These are phyloP conservation scores for Magnusiomyces sp. DNA, from an alignment of 1,139 yeast genomes.

Conservation along the genomic window DNA sequence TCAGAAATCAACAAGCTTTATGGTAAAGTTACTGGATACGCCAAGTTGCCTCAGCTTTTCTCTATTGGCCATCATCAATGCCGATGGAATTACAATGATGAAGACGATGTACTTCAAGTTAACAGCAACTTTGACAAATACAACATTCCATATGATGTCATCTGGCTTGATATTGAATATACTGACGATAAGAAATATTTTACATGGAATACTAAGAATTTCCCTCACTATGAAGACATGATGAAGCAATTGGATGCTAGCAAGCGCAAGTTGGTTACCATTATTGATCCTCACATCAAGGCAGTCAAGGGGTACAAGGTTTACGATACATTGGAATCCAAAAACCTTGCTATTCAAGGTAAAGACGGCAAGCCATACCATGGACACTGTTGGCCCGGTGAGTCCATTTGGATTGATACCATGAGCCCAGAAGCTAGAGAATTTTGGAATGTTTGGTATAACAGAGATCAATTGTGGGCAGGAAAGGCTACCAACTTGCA, in stretches of 20 bases:
- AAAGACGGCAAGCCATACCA: conserved; percentile 46
- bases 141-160: conserved; percentile 79
- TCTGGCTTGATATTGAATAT: conserved; percentile 95
- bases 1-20: conserved; percentile 51
- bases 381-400: conserved; percentile 99
- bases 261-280: conserved; percentile 73
- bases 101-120: conserved; percentile 69
- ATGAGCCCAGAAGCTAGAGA: conserved; percentile 52
- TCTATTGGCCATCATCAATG: conserved; percentile 92
- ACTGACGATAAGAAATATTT: conserved; percentile 79
- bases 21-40: conserved; percentile 66
- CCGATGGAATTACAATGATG: conserved; percentile 93
- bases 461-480: conserved; percentile 38
- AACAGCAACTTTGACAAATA: conserved; percentile 59
- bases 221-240: conserved; percentile 70
- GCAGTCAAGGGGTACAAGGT: conserved; percentile 48
- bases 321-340: conserved; percentile 43
- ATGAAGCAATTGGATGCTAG: conserved; percentile 53
- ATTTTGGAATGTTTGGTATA: conserved; percentile 51
- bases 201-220: conserved; percentile 73
- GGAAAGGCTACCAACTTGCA: conserved; percentile 55
- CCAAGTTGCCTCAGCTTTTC: conserved; percentile 68
- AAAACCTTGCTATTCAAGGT: conserved; percentile 37
- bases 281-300: conserved; percentile 89
- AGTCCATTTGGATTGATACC: conserved; percentile 87